Percentiles rank a stretch among this genome's conserved stretches.
Conservation (phyloP, 108 stramenopile species). For the Fistulifera pelliculosa region DNA sequence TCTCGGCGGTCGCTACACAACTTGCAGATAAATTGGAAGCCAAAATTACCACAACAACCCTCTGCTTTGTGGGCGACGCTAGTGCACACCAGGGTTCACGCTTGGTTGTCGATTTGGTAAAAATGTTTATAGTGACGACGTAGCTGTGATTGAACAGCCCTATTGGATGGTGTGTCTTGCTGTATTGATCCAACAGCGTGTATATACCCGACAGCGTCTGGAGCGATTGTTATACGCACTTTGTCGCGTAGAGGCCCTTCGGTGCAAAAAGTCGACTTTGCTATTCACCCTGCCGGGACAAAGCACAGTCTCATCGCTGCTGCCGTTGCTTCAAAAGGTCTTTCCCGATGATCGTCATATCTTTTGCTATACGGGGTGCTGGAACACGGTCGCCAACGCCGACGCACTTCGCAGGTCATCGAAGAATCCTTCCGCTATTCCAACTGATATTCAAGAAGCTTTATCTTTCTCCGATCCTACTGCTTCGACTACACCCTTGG, state of each 20-base stretch:
- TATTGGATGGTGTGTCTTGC: slow-evolving; percentile 69
- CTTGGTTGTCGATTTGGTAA: slow-evolving; percentile 24
- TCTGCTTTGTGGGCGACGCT: slow-evolving; percentile 81
- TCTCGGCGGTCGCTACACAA: not conserved
- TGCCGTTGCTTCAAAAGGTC: slow-evolving; percentile 56
- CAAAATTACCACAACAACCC: slow-evolving; percentile 9
- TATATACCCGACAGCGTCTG: slow-evolving; percentile 15
- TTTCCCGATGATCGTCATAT: slow-evolving; percentile 80
- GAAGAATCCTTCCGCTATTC: not conserved
- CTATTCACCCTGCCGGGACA: slow-evolving; percentile 66
- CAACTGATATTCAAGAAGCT: slow-evolving; percentile 2
- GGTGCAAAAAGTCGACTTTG: slow-evolving; percentile 32
- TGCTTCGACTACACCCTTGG: slow-evolving; percentile 19
- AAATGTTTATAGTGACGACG: slow-evolving; percentile 19
- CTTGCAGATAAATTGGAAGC: not conserved
- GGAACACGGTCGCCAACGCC: not conserved
- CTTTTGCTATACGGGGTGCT: slow-evolving; percentile 68
- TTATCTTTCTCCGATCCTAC: slow-evolving; percentile 17
- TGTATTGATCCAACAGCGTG: slow-evolving; percentile 20
- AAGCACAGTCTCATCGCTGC: slow-evolving; percentile 35
- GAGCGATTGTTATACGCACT: slow-evolving; percentile 62
- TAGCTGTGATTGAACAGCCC: slow-evolving; percentile 13
- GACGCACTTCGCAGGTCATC: slow-evolving; percentile 1
- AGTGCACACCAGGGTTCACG: slow-evolving; percentile 21
- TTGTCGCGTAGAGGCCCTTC: slow-evolving; percentile 67